phyloP scores from a whole-genome alignment of 2,329 filamentous ascomycete species.

The Pseudovirgaria hyperparasitica region DNA sequence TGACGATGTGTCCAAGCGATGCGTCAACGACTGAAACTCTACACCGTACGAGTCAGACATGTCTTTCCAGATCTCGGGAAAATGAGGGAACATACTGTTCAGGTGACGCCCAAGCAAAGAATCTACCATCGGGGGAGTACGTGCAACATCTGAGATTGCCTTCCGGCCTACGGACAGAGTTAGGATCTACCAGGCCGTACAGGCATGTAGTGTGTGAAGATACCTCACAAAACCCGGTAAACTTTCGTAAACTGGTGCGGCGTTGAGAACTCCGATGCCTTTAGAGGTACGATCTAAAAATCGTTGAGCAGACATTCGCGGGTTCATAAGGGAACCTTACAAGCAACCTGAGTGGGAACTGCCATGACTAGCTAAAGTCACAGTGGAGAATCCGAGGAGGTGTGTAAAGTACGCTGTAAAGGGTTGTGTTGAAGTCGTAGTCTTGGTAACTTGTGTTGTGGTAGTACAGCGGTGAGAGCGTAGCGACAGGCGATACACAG shows the following conservation, averaged over 20 bases:
- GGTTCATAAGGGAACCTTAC: constrained; percentile 29
- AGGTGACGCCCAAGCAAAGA: constrained; percentile 86
- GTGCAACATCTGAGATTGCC: constrained; percentile 88
- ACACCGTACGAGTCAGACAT: constrained; percentile 5
- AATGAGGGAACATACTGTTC: constrained; percentile 42
- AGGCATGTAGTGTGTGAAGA: constrained; percentile 1
- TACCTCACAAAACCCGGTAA: constrained; percentile 64
- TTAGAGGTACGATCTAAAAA: constrained; percentile 75
- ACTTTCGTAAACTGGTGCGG: constrained; percentile 74
- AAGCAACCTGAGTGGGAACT: constrained; percentile 86
- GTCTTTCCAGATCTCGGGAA: background rate
- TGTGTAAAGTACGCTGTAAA: constrained; percentile 11
- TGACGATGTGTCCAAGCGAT: constrained; percentile 59
- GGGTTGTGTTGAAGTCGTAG: constrained; percentile 1
- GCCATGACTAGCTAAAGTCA: constrained; percentile 94
- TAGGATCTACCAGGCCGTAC: constrained; percentile 3
- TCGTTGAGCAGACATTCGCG: constrained; percentile 1
- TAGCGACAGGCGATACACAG: background rate
- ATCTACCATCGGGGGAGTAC: constrained; percentile 92
- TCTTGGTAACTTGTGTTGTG: background rate
- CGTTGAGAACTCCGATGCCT: constrained; percentile 87
- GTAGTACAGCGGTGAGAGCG: constrained; percentile 3
- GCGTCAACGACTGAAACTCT: constrained; percentile 78
- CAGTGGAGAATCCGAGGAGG: constrained; percentile 32
- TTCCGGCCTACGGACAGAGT: constrained; percentile 51